Evolutionary conservation across 2,329 filamentous ascomycete species (phyloP).

Genomic region (Torrubiellomyces zombiae): DNA sequence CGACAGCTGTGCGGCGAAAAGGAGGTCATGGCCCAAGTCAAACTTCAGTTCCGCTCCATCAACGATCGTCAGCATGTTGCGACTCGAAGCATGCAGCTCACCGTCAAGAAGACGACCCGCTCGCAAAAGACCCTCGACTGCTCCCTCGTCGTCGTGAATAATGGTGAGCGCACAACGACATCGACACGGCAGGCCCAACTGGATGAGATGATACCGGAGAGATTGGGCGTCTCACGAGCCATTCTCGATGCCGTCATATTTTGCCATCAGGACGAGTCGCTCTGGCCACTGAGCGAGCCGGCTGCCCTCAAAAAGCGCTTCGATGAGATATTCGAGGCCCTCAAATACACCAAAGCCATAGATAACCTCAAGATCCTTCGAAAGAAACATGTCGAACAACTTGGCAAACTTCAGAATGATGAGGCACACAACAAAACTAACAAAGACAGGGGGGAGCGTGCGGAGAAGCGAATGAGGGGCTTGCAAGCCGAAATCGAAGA

Average conservation of each 20-base stretch:
- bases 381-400: constrained; percentile 66
- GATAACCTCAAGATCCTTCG: constrained; percentile 79
- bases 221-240: constrained; percentile 76
- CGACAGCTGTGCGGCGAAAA: constrained; percentile 60
- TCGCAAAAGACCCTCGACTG: constrained; percentile 75
- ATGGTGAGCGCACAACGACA: constrained; percentile 63
- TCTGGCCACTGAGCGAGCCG: constrained; percentile 92
- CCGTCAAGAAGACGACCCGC: constrained; percentile 63
- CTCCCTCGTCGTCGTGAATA: constrained; percentile 55
- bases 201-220: constrained; percentile 67
- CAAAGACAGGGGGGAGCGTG: constrained; percentile 67
- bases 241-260: constrained; percentile 93
- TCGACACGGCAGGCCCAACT: constrained; percentile 71
- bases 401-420: constrained; percentile 55
- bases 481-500: constrained; percentile 51
- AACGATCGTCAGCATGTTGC: constrained; percentile 67
- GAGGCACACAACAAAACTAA: constrained; percentile 66
- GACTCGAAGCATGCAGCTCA: constrained; percentile 71
- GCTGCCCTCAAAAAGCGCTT: constrained; percentile 78
- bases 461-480: constrained; percentile 45
- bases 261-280: constrained; percentile 92
- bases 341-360: constrained; percentile 94
- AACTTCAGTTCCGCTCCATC: constrained; percentile 69
- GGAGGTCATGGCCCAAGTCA: constrained; percentile 81
- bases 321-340: constrained; percentile 92